Evolutionary conservation across 768 basidiomycete species (phyloP).

Genomic region (Tephrocybe sp.): DNA sequence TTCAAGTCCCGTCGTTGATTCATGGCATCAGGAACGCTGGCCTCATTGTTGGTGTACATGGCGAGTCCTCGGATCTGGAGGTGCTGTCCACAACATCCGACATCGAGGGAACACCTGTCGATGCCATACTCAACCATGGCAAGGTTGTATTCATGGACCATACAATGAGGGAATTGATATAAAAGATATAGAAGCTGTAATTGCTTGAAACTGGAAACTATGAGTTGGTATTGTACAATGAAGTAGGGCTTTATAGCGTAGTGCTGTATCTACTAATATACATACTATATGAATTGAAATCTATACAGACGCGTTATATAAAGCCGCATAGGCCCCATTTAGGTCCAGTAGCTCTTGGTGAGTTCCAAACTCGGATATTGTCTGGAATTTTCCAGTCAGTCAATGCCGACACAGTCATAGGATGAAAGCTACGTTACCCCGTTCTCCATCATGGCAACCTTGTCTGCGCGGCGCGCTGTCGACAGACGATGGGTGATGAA

Average conservation of each 20-base stretch:
- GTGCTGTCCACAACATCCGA: slow-evolving; percentile 34
- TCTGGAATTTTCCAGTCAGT: slow-evolving; percentile 37
- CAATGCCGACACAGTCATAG: slow-evolving; percentile 6
- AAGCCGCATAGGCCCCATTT: slow-evolving; percentile 64
- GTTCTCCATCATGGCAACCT: slow-evolving; percentile 84
- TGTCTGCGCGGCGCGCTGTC: slow-evolving; percentile 81
- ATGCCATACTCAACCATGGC: slow-evolving; percentile 67
- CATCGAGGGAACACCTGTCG: slow-evolving; percentile 52
- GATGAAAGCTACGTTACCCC: slow-evolving; percentile 42
- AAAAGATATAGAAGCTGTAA: slow-evolving; percentile 11
- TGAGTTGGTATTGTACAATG: slow-evolving; percentile 7
- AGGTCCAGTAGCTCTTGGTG: slow-evolving; percentile 63
- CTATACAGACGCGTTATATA: slow-evolving; percentile 70
- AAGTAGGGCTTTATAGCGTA: slow-evolving; percentile 12
- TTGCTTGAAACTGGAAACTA: slow-evolving; percentile 5
- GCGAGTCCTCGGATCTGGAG: slow-evolving; percentile 47
- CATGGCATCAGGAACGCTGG: slow-evolving; percentile 88
- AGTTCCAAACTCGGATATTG: slow-evolving; percentile 74
- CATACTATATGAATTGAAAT: slow-evolving; percentile 14
- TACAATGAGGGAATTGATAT: slow-evolving; percentile 47
- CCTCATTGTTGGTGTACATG: slow-evolving; percentile 83
- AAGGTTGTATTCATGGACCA: slow-evolving; percentile 69
- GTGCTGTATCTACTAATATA: slow-evolving; percentile 14
- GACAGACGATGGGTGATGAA: slow-evolving; percentile 85
- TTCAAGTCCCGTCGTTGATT: slow-evolving; percentile 86